phyloP scores from a whole-genome alignment of 2,329 filamentous ascomycete genomes.

The Aureobasidium sp. region DNA sequence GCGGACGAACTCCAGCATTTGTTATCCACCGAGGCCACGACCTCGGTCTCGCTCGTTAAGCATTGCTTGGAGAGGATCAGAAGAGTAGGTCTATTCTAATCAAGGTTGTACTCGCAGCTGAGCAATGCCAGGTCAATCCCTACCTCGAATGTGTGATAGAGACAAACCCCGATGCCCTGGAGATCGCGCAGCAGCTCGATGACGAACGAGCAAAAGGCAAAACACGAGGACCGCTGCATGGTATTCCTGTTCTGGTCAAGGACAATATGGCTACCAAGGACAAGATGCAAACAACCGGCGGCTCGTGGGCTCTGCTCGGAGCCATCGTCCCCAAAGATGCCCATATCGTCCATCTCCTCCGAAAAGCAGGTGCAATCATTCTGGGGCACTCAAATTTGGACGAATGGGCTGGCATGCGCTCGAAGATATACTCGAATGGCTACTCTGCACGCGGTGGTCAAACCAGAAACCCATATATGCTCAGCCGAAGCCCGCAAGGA shows the following conservation, averaged over 20 bases:
- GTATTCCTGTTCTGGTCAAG: conserved; percentile 35
- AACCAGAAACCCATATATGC: conserved; percentile 13
- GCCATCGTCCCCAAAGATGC: conserved; percentile 13
- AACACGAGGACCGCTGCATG: conserved; percentile 32
- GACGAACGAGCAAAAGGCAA: conserved; percentile 30
- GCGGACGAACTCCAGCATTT: conserved; percentile 10
- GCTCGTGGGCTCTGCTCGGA: conserved; percentile 16
- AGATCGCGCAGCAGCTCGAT: conserved; percentile 31
- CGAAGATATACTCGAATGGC: conserved; percentile 12
- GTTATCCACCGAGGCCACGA: background rate
- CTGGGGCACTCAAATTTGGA: conserved; percentile 16
- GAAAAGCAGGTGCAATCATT: conserved; percentile 16
- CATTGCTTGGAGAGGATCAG: conserved; percentile 11
- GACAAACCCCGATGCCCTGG: conserved; percentile 18
- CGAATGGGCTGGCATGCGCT: conserved; percentile 16
- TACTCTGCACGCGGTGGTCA: conserved; percentile 17
- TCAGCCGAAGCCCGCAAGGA: conserved; percentile 9
- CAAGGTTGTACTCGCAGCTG: background rate
- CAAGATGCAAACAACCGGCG: conserved; percentile 17
- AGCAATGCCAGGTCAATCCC: conserved; percentile 5
- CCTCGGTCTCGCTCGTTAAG: background rate
- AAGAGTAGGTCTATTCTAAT: background rate
- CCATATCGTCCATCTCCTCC: conserved; percentile 13
- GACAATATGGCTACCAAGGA: conserved; percentile 23
- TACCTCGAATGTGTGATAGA: conserved; percentile 14